Percentiles rank a stretch among this genome's conserved stretches.
phyloP scores from a whole-genome alignment of 345 rosid species.

The Murraya koenigii region DNA sequence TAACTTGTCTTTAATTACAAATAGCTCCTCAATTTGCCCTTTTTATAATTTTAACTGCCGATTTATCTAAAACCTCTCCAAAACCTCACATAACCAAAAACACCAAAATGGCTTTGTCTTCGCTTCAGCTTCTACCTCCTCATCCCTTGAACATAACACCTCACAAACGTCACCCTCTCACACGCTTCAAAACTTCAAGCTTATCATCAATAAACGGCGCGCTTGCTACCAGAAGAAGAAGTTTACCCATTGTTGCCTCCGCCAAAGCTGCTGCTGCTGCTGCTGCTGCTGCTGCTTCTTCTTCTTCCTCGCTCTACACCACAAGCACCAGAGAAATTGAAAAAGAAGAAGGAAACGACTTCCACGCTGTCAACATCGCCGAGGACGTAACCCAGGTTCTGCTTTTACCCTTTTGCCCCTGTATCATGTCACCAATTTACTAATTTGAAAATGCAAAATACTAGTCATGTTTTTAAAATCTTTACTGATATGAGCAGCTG shows the following conservation, averaged over 20 bases:
- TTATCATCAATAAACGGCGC: conserved; percentile 13
- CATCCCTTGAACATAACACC: conserved; percentile 6
- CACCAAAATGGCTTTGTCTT: conserved; percentile 42
- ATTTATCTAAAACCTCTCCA: conserved; percentile 30
- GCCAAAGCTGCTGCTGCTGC: conserved; percentile 35
- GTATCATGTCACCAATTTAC: not conserved
- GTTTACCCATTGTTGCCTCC: conserved; percentile 18
- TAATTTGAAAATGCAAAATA: too few species aligned
- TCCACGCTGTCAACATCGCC: conserved; percentile 57
- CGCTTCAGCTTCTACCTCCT: conserved; percentile 37
- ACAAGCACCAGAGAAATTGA: conserved; percentile 19
- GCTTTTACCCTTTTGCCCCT: not conserved
- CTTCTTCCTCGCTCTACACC: conserved; percentile 29
- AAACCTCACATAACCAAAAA: conserved; percentile 10
- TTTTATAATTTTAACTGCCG: not conserved
- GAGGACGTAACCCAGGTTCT: conserved; percentile 77
- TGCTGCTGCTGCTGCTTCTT: conserved; percentile 33
- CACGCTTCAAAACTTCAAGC: conserved; percentile 6
- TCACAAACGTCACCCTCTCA: conserved; percentile 22
- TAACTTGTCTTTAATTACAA: not conserved
- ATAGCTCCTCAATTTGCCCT: not conserved
- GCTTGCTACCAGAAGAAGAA: conserved; percentile 15
- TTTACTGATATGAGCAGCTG: conserved; percentile 29
- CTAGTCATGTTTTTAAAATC: conserved; percentile 1
- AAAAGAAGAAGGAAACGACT: conserved; percentile 22